Base-by-base conservation (phyloP, 768 basidiomycete genomes). In the Neoboletus magnificus region DNA sequence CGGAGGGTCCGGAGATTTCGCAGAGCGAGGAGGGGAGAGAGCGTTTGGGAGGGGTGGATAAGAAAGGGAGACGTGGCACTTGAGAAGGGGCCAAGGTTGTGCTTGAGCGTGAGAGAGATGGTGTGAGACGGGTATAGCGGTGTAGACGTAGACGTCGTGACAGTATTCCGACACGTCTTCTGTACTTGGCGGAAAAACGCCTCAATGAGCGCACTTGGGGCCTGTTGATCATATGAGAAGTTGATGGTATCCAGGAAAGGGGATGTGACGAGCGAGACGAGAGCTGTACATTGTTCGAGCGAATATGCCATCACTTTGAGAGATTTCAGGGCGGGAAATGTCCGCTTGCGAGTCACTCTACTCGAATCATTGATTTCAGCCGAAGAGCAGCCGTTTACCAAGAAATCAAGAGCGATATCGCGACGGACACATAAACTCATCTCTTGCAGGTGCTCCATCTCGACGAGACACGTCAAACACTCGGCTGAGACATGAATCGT, bases 241-340 rank as follows among this genome's bases (percentile, higher is more conserved):
- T 55, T 55, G 55, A 72, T 52, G 12, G 36, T 61, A 5, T 60
- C 59, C 8, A 71, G 63, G 18, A 48, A 52, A 11, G 64, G 48
- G n/a, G 69, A 69, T 15, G 61, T 56, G 48, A 69, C 50, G 40
- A 66, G 54, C 32, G 64, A 58, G 3, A 71, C 4, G 18, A 71
- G 57, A 6, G 63, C 61, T 13, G 63, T 64, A 40, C 71, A 72
- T 50, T 69, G 69, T 3, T 62, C 58, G 15, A 73, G 71, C 18
- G 62, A 59, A 25, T 59, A 25, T 22, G 70, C 61, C 43, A 48
- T 30, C 46, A 71, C 51, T 33, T 62, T 71, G 46, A 72, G 37
- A n/a, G 47, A 54, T 39, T 43, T 67, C 33, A 71, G 48, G 43
- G 42, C 46, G 5, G 65, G 62, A 45, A 71, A 72, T 4, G 58